Evolutionary conservation across 306 rosid genomes (phyloP).

Genomic region (Castanospermum australe): DNA sequence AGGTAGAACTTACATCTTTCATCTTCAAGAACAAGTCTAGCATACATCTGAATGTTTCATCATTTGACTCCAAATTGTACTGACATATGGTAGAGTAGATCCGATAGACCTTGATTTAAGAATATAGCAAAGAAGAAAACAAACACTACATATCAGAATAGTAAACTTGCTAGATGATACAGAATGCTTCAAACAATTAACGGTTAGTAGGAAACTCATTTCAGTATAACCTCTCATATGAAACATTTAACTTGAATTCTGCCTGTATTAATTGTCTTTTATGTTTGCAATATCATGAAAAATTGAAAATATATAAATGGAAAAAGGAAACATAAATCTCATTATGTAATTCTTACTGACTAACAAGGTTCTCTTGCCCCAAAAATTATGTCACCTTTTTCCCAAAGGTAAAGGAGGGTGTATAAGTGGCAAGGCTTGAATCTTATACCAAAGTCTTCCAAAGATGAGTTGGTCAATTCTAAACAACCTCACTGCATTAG

Average conservation of each 20-base stretch:
- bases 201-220: background rate
- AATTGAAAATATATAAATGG: background rate
- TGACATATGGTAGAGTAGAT: slow-evolving; percentile 46
- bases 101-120: slow-evolving; percentile 51
- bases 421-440: background rate
- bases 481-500: background rate
- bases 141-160: slow-evolving; percentile 19
- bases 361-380: background rate
- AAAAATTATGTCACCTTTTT: background rate
- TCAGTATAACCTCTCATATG: background rate
- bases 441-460: background rate
- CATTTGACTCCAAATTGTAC: slow-evolving; percentile 43
- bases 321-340: background rate
- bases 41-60: slow-evolving; percentile 55
- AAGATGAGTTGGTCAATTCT: background rate
- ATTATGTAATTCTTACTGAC: background rate
- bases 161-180: background rate
- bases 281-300: background rate
- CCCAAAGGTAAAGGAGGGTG: background rate
- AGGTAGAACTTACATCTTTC: slow-evolving; percentile 60
- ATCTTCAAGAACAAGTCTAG: slow-evolving; percentile 57
- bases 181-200: slow-evolving; percentile 5
- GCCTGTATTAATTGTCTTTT: background rate
- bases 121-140: background rate
- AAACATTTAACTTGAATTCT: background rate